Base-by-base conservation (phyloP, 1,284 basidiomycete species). In the Melampsora americana region DNA sequence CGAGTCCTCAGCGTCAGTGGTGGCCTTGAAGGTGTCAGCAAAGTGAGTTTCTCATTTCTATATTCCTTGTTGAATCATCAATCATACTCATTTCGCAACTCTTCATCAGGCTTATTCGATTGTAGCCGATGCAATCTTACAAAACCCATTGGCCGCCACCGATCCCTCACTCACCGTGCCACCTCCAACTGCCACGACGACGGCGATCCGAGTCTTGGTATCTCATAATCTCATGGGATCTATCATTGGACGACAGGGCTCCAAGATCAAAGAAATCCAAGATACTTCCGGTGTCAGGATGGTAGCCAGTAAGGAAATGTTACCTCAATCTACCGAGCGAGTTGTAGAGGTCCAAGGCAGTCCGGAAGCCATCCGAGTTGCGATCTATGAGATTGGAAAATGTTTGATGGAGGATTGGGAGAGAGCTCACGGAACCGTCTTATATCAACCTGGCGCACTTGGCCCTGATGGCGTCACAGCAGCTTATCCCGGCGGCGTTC, bases 321-420 rank as follows among this genome's bases (percentile, higher is more conserved):
- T 83, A 3, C 82, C 82, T 23, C 80, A 81, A 73, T 82, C 80
- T 23, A 83, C 83, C 71, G 83, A 83, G 77, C 92, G 95, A 78
- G 91, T 97, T 79, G 95, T 98, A 78, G 95, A 97, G 84, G 92
- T 98, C 67, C 93, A 97, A 83, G 95, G 95, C 74, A 87, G 90
- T 53, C 90, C 93, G 46, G 93, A 96, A 78, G 87, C 92, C 64
- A 97, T 98, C 82, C 90, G 91, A 76, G 90, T 89, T 79, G 95
- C 95, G 69, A 90, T 97, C 77, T 89, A 90, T 82, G 95, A 99
- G 85, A 97, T 99, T 84, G 92, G 90, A 67, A 92, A 93, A 83
- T 97, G 93, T 83, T 86, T 99, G 62, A 86, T 96, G 78, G 95
- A 97, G 83, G 95, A 99, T 84, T 97, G 93, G 92, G 95, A 98